Evolutionary conservation across 2,329 filamentous ascomycete genomes (phyloP), one percentile per base, ranked within the genome.

Genomic region (Nannizzia gypsea): DNA sequence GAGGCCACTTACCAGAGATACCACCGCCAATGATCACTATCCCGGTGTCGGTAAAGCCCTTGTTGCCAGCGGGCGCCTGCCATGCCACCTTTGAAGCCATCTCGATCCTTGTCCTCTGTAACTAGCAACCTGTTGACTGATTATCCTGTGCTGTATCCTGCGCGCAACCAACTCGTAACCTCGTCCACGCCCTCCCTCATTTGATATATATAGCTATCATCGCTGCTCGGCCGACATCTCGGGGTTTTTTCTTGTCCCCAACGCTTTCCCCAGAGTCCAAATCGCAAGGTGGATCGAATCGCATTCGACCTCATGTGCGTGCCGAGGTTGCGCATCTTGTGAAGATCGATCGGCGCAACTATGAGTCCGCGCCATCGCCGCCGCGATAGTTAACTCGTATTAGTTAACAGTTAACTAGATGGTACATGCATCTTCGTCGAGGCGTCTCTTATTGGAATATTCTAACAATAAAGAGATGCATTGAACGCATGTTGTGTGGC

Each of bases 21-120:
- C 80, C 79, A 6, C 78, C 81, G 3, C 81, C 81, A 38, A 84
- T 80, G 57, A 83, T 83, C 6, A 82, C 76, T 1, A 83, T 80
- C 2, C 78, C 76, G 0, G 80, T 77, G 62, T 77, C 73, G 6
- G 77, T 79, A 62, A 79, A 77, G 63, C 78, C 74, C 57, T 76
- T 75, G 62, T 81, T 82, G 15, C 77, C 69, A 3, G 22, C 34
- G 5, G 38, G 38, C 54, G 54, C 38, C 55, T 42, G 38, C 55
- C 31, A 40, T 17, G 8, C n/a, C 17, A 15, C 55, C 13, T 15
- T 26, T 57, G 38, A 26, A 57, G 55, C 55, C 55, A 40, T 57
- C 20, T 17, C n/a, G 48, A 34, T 5, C 20, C 13, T 44, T 44
- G 20, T 17, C 40, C 15, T 6, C n/a, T n/a, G 8, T 8, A 6